Evolutionary conservation across 495 filamentous ascomycete genomes (phyloP).

Genomic region (Tuber magnatum): DNA sequence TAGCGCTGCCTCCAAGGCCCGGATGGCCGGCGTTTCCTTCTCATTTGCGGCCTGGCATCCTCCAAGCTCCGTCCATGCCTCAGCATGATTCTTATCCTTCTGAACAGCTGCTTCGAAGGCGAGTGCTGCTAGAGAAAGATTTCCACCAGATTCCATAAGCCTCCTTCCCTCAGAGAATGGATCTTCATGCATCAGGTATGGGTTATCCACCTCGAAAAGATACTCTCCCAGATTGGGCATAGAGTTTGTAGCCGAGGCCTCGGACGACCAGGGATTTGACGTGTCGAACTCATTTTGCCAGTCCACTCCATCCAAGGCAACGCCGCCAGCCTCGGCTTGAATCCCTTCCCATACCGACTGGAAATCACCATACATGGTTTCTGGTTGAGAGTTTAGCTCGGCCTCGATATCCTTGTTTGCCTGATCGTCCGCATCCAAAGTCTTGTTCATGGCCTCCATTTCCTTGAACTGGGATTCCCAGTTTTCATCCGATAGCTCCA

Average conservation of each 20-base stretch:
- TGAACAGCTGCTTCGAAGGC: constrained; percentile 97
- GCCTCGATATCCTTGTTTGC: constrained; percentile 73
- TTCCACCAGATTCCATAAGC: constrained; percentile 86
- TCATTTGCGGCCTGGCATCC: constrained; percentile 94
- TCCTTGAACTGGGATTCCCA: constrained; percentile 95
- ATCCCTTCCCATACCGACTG: constrained; percentile 83
- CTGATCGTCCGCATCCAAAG: constrained; percentile 56
- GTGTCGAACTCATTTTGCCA: constrained; percentile 40
- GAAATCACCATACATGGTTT: constrained; percentile 67
- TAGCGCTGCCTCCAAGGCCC: constrained; percentile 87
- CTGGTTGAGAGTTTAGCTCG: constrained; percentile 70
- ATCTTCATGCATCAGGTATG: constrained; percentile 66
- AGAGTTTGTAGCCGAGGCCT: constrained; percentile 36
- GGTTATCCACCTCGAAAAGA: constrained; percentile 87
- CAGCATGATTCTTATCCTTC: constrained; percentile 74
- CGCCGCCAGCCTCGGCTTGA: constrained; percentile 59
- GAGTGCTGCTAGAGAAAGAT: constrained; percentile 84
- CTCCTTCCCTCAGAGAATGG: constrained; percentile 85
- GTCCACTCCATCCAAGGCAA: constrained; percentile 42
- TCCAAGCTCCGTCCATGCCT: constrained; percentile 88
- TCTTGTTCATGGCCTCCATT: constrained; percentile 48
- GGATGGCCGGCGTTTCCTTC: constrained; percentile 94
- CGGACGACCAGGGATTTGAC: constrained; percentile 34
- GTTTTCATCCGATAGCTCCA: constrained; percentile 84
- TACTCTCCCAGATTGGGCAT: constrained; percentile 63